A percentile compares a stretch with the other conserved stretches of the same genome.
Conservation (phyloP, 805 yeast genomes). For the Sungouiella blattae region DNA sequence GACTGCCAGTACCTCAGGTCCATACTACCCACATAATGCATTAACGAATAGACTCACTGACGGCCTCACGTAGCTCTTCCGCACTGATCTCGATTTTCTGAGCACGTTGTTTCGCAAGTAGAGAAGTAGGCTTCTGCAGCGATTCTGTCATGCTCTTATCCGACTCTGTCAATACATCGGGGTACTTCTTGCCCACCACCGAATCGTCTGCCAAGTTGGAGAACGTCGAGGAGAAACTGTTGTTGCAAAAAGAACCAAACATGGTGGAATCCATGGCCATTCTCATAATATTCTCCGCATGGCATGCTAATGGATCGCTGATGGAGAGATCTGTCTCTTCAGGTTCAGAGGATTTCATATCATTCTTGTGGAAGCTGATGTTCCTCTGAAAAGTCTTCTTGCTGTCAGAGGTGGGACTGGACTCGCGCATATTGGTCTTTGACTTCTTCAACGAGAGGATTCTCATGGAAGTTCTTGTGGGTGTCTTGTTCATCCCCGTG, state of each 20-base stretch:
- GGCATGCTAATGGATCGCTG: slow-evolving; percentile 42
- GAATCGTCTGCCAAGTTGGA: slow-evolving; percentile 32
- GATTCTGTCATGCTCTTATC: slow-evolving; percentile 20
- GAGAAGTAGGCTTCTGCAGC: background rate
- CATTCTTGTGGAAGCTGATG: background rate
- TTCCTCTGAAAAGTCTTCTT: background rate
- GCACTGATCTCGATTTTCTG: slow-evolving; percentile 34
- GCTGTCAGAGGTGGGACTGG: background rate
- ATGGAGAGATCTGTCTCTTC: slow-evolving; percentile 20
- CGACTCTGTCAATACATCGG: slow-evolving; percentile 16
- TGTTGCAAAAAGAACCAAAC: slow-evolving; percentile 39
- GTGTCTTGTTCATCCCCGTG: slow-evolving; percentile 1
- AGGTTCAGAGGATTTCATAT: background rate
- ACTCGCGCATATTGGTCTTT: background rate
- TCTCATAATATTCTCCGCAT: slow-evolving; percentile 42
- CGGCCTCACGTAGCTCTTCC: slow-evolving; percentile 33
- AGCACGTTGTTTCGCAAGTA: slow-evolving; percentile 12
- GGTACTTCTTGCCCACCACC: slow-evolving; percentile 15
- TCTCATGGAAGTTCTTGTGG: background rate
- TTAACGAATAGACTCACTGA: slow-evolving; percentile 14
- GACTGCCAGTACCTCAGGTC: slow-evolving; percentile 23
- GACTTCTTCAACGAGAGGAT: background rate
- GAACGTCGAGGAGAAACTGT: slow-evolving; percentile 35
- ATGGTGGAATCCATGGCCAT: slow-evolving; percentile 48
- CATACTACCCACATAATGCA: slow-evolving; percentile 9